A percentile compares a stretch with the other conserved stretches of the same genome.
phyloP scores from a whole-genome alignment of 257 asterid genomes.

The Solanum virginianum region DNA sequence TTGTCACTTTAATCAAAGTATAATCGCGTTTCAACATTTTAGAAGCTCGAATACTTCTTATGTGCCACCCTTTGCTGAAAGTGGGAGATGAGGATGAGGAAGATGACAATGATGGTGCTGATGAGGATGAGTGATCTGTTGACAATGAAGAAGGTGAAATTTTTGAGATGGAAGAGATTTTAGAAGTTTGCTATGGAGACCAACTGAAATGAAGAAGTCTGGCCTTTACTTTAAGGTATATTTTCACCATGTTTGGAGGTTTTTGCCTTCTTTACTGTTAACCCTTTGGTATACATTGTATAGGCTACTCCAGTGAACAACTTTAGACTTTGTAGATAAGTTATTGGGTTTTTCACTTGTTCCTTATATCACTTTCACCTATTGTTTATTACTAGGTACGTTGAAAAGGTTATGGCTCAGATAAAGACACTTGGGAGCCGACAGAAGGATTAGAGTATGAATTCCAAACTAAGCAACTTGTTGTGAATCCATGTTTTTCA shows the following conservation, averaged over 20 bases:
- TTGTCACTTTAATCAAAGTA: too few species aligned
- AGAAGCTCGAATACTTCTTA: too few species aligned
- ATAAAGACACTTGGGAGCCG: conserved; percentile 84
- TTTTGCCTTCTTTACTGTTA: not conserved
- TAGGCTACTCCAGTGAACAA: not conserved
- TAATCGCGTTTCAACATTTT: too few species aligned
- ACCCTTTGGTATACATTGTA: not conserved
- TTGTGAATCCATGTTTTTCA: not conserved
- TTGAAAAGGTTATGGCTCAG: conserved; percentile 74
- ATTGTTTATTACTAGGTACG: conserved; percentile 23
- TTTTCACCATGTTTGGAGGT: not conserved
- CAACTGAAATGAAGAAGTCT: conserved; percentile 2
- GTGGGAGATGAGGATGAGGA: not conserved
- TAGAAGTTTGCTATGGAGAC: conserved; percentile 49
- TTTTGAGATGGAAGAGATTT: conserved; percentile 46
- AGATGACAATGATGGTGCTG: not conserved
- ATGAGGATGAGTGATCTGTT: conserved; percentile 11
- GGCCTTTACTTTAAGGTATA: conserved; percentile 58
- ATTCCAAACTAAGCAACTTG: not conserved
- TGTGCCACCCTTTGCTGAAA: conserved; percentile 1
- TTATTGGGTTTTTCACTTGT: not conserved
- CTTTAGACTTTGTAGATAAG: not conserved
- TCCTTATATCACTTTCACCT: not conserved
- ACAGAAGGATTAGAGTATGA: conserved; percentile 48
- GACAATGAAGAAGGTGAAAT: conserved; percentile 23